A percentile compares a stretch with the other conserved stretches of the same genome.
Evolutionary conservation across 371 early-diverging fungal species (phyloP).

Genomic region (Mucor irregularis): DNA sequence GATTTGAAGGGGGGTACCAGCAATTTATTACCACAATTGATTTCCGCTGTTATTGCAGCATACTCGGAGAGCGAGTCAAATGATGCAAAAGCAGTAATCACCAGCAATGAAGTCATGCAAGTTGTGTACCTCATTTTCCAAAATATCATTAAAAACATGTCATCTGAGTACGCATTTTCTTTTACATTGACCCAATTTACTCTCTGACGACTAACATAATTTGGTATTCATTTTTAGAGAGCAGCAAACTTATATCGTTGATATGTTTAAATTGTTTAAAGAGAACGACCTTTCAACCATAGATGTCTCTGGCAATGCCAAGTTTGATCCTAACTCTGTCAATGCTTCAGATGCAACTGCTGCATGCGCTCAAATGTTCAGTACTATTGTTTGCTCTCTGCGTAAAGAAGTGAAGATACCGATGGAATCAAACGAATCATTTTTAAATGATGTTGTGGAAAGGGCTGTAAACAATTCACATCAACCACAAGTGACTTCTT

Average conservation of each 20-base stretch:
- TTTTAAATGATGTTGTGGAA: conserved; percentile 42
- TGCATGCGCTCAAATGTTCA: conserved; percentile 10
- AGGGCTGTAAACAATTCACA: conserved; percentile 41
- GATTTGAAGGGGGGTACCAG: conserved; percentile 31
- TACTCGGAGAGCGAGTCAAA: neutral
- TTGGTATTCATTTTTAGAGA: conserved; percentile 7
- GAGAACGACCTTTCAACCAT: neutral
- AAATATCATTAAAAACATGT: conserved; percentile 3
- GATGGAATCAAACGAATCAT: conserved; percentile 8
- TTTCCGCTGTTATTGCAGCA: neutral
- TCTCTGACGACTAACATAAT: neutral
- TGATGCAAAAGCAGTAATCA: neutral
- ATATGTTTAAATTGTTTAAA: conserved; percentile 8
- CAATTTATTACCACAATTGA: neutral
- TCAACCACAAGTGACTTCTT: conserved; percentile 34
- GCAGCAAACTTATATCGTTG: neutral
- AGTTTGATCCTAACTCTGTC: conserved; percentile 7
- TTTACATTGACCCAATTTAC: neutral
- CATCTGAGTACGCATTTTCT: neutral
- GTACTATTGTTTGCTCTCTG: conserved; percentile 2
- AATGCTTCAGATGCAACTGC: neutral
- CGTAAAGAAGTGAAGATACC: neutral
- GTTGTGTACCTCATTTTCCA: conserved; percentile 3
- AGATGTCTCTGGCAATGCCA: neutral
- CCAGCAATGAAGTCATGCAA: conserved; percentile 2